These are phyloP conservation scores for Acacia crassicarpa DNA, from an alignment of 306 rosid species.

Conservation along the genomic window DNA sequence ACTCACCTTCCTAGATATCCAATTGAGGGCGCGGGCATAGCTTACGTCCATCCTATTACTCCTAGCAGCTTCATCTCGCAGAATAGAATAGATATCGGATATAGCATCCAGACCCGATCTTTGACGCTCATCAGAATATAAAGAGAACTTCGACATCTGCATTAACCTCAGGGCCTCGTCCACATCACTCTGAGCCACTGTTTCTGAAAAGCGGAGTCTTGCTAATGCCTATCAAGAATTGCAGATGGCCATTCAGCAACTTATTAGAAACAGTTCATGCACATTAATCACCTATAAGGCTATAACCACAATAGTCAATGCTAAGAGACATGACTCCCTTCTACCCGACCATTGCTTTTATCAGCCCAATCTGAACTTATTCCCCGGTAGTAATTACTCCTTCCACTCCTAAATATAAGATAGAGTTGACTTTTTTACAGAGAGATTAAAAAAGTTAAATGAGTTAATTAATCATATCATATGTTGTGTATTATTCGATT, in stretches of 20 bases:
- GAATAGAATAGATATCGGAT: conserved; percentile 90
- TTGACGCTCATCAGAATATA: conserved; percentile 94
- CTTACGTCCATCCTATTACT: conserved; percentile 69
- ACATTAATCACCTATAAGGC: not conserved
- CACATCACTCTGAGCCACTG: conserved; percentile 96
- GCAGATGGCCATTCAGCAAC: conserved; percentile 4
- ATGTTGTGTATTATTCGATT: too few species aligned
- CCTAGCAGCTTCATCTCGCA: conserved; percentile 93
- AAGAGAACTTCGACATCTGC: conserved; percentile 98
- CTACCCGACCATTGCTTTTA: conserved; percentile 1
- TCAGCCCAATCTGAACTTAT: not conserved
- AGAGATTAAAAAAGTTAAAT: too few species aligned
- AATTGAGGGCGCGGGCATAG: conserved; percentile 88
- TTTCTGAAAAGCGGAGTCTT: conserved; percentile 85
- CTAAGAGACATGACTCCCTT: not conserved
- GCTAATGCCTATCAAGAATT: conserved; percentile 73
- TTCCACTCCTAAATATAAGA: too few species aligned
- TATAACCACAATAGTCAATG: conserved; percentile 7
- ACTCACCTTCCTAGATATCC: conserved; percentile 96
- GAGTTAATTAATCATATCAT: too few species aligned
- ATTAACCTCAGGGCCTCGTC: conserved; percentile 94
- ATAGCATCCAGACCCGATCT: conserved; percentile 93
- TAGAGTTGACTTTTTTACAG: too few species aligned
- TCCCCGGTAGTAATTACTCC: not conserved
- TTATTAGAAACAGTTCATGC: not conserved